Conservation (phyloP, 1,284 basidiomycete species). For the Puccinia hordei region DNA sequence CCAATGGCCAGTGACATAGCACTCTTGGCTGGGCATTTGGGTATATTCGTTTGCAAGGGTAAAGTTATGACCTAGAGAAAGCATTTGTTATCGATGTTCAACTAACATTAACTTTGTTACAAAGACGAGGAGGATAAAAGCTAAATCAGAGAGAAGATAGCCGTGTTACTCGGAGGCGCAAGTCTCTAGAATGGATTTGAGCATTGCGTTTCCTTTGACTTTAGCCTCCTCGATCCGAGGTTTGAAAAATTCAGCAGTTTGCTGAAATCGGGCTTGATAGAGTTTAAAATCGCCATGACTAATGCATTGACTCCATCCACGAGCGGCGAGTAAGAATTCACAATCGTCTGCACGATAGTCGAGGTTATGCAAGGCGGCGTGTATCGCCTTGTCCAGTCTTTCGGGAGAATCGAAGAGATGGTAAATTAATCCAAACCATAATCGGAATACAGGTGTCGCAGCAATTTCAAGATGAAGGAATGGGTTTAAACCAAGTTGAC, state of each 20-base stretch:
- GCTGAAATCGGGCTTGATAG: conserved; percentile 78
- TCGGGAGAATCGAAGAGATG: conserved; percentile 75
- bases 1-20: too few relatives aligned
- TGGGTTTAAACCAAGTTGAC: conserved; percentile 79
- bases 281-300: conserved; percentile 88
- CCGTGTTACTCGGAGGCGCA: conserved; percentile 1
- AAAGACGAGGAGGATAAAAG: too few relatives aligned
- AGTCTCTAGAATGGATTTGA: conserved; percentile 55
- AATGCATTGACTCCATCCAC: conserved; percentile 96
- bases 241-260: conserved; percentile 64
- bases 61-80: too few relatives aligned
- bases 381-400: conserved; percentile 71
- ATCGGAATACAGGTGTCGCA: conserved; percentile 90
- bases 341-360: conserved; percentile 84
- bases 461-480: conserved; percentile 90
- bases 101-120: too few relatives aligned
- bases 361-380: conserved; percentile 76
- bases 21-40: too few relatives aligned
- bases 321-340: conserved; percentile 88
- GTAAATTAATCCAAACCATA: conserved; percentile 97
- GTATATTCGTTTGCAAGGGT: too few relatives aligned
- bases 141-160: not conserved
- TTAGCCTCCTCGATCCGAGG: conserved; percentile 58
- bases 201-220: conserved; percentile 58
- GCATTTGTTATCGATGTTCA: too few relatives aligned